Conservation (phyloP, 2,329 filamentous ascomycete species). For the Exophiala phaeomuriformis region DNA sequence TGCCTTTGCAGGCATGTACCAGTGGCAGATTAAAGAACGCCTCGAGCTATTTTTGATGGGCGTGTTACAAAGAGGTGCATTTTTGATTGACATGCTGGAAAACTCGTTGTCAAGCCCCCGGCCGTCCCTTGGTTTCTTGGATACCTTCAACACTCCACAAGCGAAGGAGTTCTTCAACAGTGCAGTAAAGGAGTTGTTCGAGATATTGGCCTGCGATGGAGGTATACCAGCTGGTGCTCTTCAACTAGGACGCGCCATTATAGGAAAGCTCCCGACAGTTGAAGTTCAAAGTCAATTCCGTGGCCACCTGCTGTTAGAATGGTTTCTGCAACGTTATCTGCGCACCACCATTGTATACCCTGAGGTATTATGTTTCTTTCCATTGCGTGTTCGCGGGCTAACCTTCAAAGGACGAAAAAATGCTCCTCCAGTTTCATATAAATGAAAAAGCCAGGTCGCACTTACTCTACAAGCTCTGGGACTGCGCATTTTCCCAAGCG, state of each 20-base stretch:
- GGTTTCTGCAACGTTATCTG: conserved; percentile 85
- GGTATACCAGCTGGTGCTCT: conserved; percentile 81
- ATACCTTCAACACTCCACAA: conserved; percentile 68
- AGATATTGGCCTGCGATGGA: conserved; percentile 71
- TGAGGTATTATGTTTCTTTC: conserved; percentile 51
- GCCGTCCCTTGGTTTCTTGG: conserved; percentile 46
- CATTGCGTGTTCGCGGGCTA: conserved; percentile 28
- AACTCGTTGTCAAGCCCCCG: conserved; percentile 56
- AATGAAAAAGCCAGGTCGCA: conserved; percentile 82
- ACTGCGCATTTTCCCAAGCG: conserved; percentile 70
- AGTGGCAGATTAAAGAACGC: conserved; percentile 83
- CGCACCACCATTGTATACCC: conserved; percentile 79
- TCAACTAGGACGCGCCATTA: conserved; percentile 75
- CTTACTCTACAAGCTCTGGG: conserved; percentile 64
- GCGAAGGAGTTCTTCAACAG: conserved; percentile 83
- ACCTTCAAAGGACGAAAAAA: conserved; percentile 46
- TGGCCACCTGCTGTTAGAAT: conserved; percentile 79
- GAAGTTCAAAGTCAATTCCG: conserved; percentile 67
- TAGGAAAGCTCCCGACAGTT: conserved; percentile 63
- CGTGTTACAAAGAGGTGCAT: conserved; percentile 84
- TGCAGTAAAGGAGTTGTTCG: conserved; percentile 73
- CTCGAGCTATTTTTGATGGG: conserved; percentile 95
- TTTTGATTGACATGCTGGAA: conserved; percentile 77
- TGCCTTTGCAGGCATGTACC: conserved; percentile 75
- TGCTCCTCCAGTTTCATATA: conserved; percentile 83